phyloP scores from a whole-genome alignment of 1,284 basidiomycete genomes.

The Fomitiporia mediterranea region DNA sequence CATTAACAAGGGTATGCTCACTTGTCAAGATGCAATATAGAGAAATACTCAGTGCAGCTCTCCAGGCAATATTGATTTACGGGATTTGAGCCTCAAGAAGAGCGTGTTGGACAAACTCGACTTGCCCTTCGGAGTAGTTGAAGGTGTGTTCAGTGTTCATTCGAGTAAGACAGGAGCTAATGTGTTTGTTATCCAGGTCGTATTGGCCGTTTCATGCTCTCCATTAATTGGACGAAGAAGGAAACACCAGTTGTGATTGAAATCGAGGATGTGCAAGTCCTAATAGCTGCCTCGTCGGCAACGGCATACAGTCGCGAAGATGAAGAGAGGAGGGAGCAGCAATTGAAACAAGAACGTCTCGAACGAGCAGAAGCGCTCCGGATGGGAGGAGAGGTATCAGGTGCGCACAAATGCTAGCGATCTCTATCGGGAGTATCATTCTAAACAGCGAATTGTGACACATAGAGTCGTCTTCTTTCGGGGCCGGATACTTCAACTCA shows the following conservation, averaged over 20 bases:
- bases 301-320: constrained; percentile 77
- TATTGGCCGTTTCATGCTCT: constrained; percentile 79
- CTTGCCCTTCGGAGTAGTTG: constrained; percentile 92
- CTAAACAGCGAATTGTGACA: no score
- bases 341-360: constrained; percentile 85
- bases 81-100: constrained; percentile 85
- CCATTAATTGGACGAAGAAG: constrained; percentile 85
- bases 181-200: constrained; percentile 60
- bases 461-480: constrained; percentile 24
- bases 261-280: constrained; percentile 93
- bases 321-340: constrained; percentile 79
- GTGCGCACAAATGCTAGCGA: constrained; percentile 28
- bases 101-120: constrained; percentile 95
- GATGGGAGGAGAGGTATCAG: constrained; percentile 54
- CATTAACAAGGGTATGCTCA: constrained; percentile 48
- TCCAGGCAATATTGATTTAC: constrained; percentile 79
- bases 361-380: constrained; percentile 87
- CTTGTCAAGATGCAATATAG: neutral
- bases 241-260: constrained; percentile 90
- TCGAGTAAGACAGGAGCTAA: constrained; percentile 3
- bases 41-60: constrained; percentile 3
- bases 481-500: constrained; percentile 79
- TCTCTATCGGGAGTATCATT: neutral
- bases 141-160: constrained; percentile 52
- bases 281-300: constrained; percentile 82